Base-by-base conservation (phyloP, 768 basidiomycete genomes). In the Trametes villosa region DNA sequence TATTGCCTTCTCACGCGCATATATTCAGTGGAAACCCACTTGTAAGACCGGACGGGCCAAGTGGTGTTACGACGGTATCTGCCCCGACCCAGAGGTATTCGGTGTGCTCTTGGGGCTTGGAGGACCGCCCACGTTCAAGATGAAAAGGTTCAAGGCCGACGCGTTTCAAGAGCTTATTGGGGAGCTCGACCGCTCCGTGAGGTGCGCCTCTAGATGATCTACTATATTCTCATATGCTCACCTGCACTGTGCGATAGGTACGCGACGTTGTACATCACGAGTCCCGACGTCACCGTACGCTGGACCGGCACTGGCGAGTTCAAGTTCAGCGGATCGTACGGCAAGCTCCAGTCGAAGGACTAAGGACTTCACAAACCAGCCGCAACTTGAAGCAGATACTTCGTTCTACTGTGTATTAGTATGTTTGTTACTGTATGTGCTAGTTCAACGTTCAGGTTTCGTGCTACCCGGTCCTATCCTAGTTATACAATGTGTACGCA, bases 251-350 rank as follows among this genome's bases (percentile, higher is more conserved):
- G 24, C 41, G 27, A 2, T 53, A 84, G 80, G 36, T 83, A 83
- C 57, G 65, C 66, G 44, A 27, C 64, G 13, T 69, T 84, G 26
- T 71, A 66, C 17, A 71, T 83, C 55, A 78, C 73, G 3, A 76
- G 78, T 27, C 67, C 60, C 18, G 75, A 81, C 36, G 75, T 83
- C 51, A 83, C 77, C 40, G 62, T 84, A 34, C 78, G 75, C 52
- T 83, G 80, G 71, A 73, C 76, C 0, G 78, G 78, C 9, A 73
- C 78, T 17, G 81, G 82, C n/a, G 81, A 83, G 52, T 84, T 86
- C 75, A 84, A 84, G 68, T 79, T 83, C 67, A 85, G 80, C 61
- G 82, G 83, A 22, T 72, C 78, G 12, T 82, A 84, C 61, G 81
- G 81, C 31, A 68, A 49, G 22, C 51, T 13, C 26, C 53, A 61